Evolutionary conservation across 2,329 filamentous ascomycete genomes (phyloP), one percentile per base, ranked within the genome.

Genomic region (Ceratocystis alfenasii): DNA sequence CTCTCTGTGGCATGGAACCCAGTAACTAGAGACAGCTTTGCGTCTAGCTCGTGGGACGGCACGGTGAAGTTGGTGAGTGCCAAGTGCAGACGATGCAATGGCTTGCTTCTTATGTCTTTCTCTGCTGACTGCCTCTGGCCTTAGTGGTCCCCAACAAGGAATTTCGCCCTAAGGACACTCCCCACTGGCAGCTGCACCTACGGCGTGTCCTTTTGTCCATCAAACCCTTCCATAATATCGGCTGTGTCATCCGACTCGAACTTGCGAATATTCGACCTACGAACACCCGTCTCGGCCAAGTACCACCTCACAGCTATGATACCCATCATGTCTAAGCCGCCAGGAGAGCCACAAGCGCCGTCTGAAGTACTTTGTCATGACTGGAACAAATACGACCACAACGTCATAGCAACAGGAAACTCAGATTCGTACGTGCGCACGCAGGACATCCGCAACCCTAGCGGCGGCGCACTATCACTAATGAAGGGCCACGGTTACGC

Each of bases 321-420:
- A 65, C 89, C 92, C 0, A 92, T 95, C 59, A 36, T 61, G 41
- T 59, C 63, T 4, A 53, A 53, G 25, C 63, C 63, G 1, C 17
- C 72, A 70, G 64, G 70, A 69, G 63, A 68, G 22, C 76, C 33
- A 73, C 76, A 44, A 76, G 74, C 84, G n/a, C 90, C 91, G 0
- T 81, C 85, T 8, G 94, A 99, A 78, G 85, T 90, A 46, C 82
- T 99, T 41, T 96, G 92, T 0, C 94, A 97, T 76, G 94, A 99
- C 75, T 99, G 94, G 94, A 99, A 99, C 78, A 99, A 99, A 76
- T 99, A 99, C 77, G 84, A 88, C 48, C 85, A 91, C 70, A 87
- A 86, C 0, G 80, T 96, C 30, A 79, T 99, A 65, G 94, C 94
- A 0, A 90, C 90, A 0, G 94, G 85, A 1, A 93, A 94, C 65